Evolutionary conservation across 2,329 filamentous ascomycete species (phyloP).

Genomic region (Ceratocystis harringtonii): DNA sequence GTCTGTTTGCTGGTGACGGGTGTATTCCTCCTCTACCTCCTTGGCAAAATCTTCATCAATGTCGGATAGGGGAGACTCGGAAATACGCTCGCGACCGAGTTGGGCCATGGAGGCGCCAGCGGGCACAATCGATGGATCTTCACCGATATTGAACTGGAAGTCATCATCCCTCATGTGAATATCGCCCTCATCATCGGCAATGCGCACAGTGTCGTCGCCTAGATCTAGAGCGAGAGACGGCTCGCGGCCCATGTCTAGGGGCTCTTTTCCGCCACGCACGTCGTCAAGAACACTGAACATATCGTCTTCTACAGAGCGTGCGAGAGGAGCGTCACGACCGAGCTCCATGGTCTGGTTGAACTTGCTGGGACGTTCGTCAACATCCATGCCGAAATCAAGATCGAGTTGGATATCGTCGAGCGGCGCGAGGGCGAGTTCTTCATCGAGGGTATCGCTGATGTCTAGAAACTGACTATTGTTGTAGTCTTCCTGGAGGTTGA

Average conservation of each 20-base stretch:
- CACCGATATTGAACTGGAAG: conserved; percentile 44
- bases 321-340: conserved; percentile 67
- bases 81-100: conserved; percentile 45
- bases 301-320: conserved; percentile 53
- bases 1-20: conserved; percentile 36
- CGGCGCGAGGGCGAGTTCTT: conserved; percentile 39
- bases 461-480: conserved; percentile 70
- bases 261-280: conserved; percentile 36
- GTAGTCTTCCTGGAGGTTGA: conserved; percentile 54
- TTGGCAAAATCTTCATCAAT: conserved; percentile 48
- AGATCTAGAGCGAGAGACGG: conserved; percentile 40
- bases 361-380: conserved; percentile 45
- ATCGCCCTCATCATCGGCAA: conserved; percentile 50
- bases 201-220: conserved; percentile 39
- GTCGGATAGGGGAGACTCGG: conserved; percentile 55
- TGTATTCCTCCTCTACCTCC: conserved; percentile 45
- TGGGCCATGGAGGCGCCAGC: conserved; percentile 28
- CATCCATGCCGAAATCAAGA: conserved; percentile 58
- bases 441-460: conserved; percentile 44
- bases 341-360: conserved; percentile 61
- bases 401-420: conserved; percentile 57
- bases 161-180: conserved; percentile 47
- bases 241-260: conserved; percentile 35
- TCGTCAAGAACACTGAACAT: conserved; percentile 51
- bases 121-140: conserved; percentile 43